Evolutionary conservation across 371 early-diverging fungal genomes (phyloP), one percentile per base, ranked within the genome.

Genomic region (Saksenaea vasiformis): DNA sequence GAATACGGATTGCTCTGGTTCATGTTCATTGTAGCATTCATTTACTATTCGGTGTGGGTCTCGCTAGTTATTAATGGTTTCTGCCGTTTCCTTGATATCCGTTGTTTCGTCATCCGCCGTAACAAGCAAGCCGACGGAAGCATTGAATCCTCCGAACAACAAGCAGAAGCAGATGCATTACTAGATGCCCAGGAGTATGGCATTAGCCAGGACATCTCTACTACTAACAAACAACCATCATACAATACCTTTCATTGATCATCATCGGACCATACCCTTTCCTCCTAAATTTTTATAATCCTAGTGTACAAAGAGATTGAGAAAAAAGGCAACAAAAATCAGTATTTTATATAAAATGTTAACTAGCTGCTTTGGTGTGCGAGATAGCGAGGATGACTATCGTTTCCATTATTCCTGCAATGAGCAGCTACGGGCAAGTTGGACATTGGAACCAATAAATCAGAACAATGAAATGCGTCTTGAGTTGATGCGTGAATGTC

Each of bases 41-140:
- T 43, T n/a, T 58, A 26, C 35, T 70, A 70, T 59, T 60, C 56
- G 11, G 54, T 63, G 70, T 95, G 95, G 95, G 91, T 92, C 17
- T 63, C 83, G 41, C 70, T 89, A 43, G 93, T 96, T 63, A 94
- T 95, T 69, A 86, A 91, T 64, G 87, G 90, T 55, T 93, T 96
- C 79, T 95, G 95, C 74, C 80, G 82, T 26, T 87, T 87, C 67
- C 82, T 96, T 44, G 88, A 87, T 61, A 96, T 96, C 78, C 83
- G 88, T 58, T 95, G 96, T 68, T 80, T 96, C 54, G 71, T 84
- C 43, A 94, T 95, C 70, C 87, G 61, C 13, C 64, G 63, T 0
- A 54, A 44, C 15, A 68, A 66, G 36, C 66, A 60, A 13, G 24
- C 64, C 0, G 59, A 63, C 5, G 61, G 59, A 35, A 57, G 53